Evolutionary conservation across 805 yeast genomes (phyloP).

Genomic region (Sporopachydermia quercuum): DNA sequence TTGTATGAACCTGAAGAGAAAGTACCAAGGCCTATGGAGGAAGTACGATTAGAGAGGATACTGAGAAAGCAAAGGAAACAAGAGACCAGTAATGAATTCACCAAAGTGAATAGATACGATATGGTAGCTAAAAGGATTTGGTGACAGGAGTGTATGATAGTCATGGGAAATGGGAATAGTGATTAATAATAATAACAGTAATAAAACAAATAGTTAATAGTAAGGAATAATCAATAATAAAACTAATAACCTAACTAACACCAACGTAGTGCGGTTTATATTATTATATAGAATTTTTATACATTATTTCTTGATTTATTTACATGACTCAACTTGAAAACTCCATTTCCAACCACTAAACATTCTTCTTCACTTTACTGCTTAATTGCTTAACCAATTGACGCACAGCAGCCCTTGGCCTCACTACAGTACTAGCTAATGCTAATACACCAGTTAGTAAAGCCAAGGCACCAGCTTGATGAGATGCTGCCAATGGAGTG

Average conservation of each 20-base stretch:
- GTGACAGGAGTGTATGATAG: constrained; percentile 23
- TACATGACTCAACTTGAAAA: not conserved
- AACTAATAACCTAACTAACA: no score
- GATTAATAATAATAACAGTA: no score
- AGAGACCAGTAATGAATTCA: constrained; percentile 23
- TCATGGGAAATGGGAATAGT: no score
- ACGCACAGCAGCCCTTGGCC: constrained; percentile 5
- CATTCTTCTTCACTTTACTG: constrained; percentile 5
- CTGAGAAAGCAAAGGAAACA: constrained; percentile 15
- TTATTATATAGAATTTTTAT: no score
- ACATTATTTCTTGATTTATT: no score
- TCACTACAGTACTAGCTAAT: constrained; percentile 20
- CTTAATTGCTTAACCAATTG: constrained; percentile 5
- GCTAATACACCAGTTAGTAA: constrained; percentile 67
- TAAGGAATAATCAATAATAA: no score
- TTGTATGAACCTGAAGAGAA: constrained; percentile 14
- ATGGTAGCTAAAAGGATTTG: constrained; percentile 70
- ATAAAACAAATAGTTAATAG: no score
- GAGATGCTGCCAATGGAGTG: constrained; percentile 82
- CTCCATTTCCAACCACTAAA: not conserved
- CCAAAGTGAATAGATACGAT: constrained; percentile 43
- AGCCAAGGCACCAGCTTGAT: constrained; percentile 94
- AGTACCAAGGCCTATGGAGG: constrained; percentile 12
- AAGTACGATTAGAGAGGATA: constrained; percentile 14
- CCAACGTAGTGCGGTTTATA: no score